Percentiles rank a stretch among this genome's conserved stretches.
These are phyloP conservation scores for Nakaseomyces kungkrabaensis DNA, from an alignment of 1,139 yeast species.

Conservation along the genomic window DNA sequence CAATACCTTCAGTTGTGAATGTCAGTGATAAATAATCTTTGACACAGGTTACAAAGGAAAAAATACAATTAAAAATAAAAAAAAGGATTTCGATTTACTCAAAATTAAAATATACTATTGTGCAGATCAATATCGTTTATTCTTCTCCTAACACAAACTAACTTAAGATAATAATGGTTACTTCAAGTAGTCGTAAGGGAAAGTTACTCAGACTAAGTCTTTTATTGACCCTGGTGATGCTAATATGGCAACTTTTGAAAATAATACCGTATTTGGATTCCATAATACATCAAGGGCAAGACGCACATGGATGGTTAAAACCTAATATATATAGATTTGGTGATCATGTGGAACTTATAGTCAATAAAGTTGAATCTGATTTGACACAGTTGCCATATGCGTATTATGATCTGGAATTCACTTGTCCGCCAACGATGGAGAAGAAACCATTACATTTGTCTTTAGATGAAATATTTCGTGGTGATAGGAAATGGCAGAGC, in stretches of 20 bases:
- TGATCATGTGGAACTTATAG: constrained; percentile 58
- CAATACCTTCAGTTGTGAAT: no score
- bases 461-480: constrained; percentile 67
- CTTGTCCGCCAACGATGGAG: constrained; percentile 55
- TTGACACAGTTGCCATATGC: constrained; percentile 69
- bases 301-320: constrained; percentile 18
- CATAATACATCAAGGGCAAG: not conserved
- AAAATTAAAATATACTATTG: no score
- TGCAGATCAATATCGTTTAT: no score
- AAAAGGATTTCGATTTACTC: no score
- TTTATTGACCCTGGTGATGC: not conserved
- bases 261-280: constrained; percentile 1
- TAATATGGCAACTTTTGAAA: not conserved
- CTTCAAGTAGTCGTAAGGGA: not conserved
- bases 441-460: constrained; percentile 57
- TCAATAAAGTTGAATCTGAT: constrained; percentile 73
- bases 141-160: no score
- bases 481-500: constrained; percentile 72
- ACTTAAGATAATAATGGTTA: not conserved
- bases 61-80: no score
- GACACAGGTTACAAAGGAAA: no score
- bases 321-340: constrained; percentile 34
- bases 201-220: not conserved
- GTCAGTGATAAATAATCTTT: no score
- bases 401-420: constrained; percentile 69